Evolutionary conservation across 2,329 filamentous ascomycete genomes (phyloP), one percentile per base, ranked within the genome.

Genomic region (Penicillium polonicum): DNA sequence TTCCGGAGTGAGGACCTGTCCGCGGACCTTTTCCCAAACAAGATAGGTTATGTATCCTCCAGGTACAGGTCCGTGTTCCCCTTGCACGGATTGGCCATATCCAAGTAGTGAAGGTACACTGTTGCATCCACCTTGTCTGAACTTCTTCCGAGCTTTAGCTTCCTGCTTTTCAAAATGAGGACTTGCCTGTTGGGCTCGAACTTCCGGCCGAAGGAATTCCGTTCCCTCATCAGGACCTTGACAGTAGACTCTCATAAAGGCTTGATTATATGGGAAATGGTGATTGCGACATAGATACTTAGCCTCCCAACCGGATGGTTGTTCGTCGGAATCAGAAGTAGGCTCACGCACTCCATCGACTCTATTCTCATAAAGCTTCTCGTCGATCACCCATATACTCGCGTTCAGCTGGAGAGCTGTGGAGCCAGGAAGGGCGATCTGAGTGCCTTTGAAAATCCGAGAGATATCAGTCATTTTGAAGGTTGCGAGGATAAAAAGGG

Each of bases 201-300:
- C 23, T 35, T 52, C 50, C 15, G 41, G 41, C 17, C 29, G 41
- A 27, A 52, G 50, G 48, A 52, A 52, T 45, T 52, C 41, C 21
- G 50, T 52, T 52, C 31, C 50, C 50, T 52, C 33, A 45, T 52
- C 41, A 17, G 41, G 50, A 27, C 41, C 41, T 52, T 52, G 50
- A 45, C 50, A 52, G 41, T 52, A 52, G 41, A 52, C 50, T 45
- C 50, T 52, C 41, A 52, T 52, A 38, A 52, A 52, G 31, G 50
- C 50, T 38, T 52, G 31, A 43, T 35, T 38, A 45, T 29, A 25
- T 36, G 41, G 50, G 31, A 38, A 45, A 36, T 45, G 27, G 31
- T 19, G 31, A 38, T 52, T 19, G 41, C 45, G 50, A 45, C 50
- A 52, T 45, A 52, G 50, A 45, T 52, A 52, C 23, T 52, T 52